A percentile compares a stretch with the other conserved stretches of the same genome.
These are phyloP conservation scores for Limnanthes douglasii DNA, from an alignment of 345 rosid genomes.

Conservation along the genomic window DNA sequence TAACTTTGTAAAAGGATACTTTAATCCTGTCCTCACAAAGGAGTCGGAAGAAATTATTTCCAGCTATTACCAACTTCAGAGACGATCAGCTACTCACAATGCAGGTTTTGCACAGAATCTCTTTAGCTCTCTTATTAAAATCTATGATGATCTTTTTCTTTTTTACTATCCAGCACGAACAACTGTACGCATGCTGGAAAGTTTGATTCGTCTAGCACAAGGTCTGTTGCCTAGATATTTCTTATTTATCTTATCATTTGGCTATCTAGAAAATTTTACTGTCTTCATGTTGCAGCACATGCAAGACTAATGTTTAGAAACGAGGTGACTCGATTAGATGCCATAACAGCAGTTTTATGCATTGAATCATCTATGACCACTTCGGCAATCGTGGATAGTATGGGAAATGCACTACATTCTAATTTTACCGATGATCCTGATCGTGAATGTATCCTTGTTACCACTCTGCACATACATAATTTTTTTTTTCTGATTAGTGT, in stretches of 20 bases:
- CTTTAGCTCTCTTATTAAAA: too few relatives aligned
- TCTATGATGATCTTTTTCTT: not conserved
- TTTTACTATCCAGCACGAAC: slow-evolving; percentile 52
- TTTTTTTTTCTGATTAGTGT: not conserved
- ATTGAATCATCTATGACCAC: slow-evolving; percentile 93
- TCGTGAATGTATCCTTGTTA: slow-evolving; percentile 73
- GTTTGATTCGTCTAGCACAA: slow-evolving; percentile 93
- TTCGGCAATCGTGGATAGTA: slow-evolving; percentile 77
- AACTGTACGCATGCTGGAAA: slow-evolving; percentile 95
- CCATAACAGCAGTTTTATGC: slow-evolving; percentile 84
- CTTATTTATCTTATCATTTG: slow-evolving; percentile 4
- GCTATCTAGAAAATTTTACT: not conserved
- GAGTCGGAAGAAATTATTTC: slow-evolving; percentile 88
- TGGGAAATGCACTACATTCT: slow-evolving; percentile 81
- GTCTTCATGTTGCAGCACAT: slow-evolving; percentile 43
- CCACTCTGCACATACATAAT: not conserved
- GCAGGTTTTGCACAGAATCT: too few relatives aligned
- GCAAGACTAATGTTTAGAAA: slow-evolving; percentile 96
- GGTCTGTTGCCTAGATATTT: slow-evolving; percentile 22
- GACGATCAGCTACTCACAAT: slow-evolving; percentile 82
- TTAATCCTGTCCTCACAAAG: slow-evolving; percentile 66
- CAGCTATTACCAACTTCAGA: slow-evolving; percentile 85
- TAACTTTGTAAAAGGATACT: slow-evolving; percentile 59
- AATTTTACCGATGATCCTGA: slow-evolving; percentile 82
- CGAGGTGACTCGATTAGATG: slow-evolving; percentile 71